These are phyloP conservation scores for Pelargonium hybrid DNA, from an alignment of 441 rosid species.

Conservation along the genomic window DNA sequence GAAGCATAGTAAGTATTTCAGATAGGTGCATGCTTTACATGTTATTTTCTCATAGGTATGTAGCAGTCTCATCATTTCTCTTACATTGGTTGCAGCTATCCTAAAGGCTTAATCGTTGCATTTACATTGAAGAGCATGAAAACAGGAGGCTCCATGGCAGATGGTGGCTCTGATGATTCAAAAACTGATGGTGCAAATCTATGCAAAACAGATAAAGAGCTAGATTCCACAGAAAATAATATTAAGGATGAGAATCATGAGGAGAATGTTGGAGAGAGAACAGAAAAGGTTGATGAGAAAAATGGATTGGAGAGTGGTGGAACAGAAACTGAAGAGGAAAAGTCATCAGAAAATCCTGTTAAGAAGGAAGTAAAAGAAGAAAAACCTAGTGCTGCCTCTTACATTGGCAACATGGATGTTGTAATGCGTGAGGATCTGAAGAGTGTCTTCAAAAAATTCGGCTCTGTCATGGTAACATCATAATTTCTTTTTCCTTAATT, in stretches of 20 bases:
- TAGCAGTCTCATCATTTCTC: conserved; percentile 14
- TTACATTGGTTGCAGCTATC: conserved; percentile 39
- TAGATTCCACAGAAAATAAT: conserved; percentile 21
- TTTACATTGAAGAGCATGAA: conserved; percentile 48
- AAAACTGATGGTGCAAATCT: conserved; percentile 18
- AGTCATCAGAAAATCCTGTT: conserved; percentile 24
- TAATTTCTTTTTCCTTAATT: not conserved
- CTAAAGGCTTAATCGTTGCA: conserved; percentile 78
- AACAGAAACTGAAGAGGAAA: conserved; percentile 23
- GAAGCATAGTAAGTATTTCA: conserved; percentile 27
- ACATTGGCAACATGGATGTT: conserved; percentile 48
- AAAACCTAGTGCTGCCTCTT: conserved; percentile 34
- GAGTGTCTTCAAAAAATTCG: conserved; percentile 53
- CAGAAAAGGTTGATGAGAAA: conserved; percentile 28
- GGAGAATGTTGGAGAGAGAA: conserved; percentile 15
- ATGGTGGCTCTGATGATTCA: conserved; percentile 29
- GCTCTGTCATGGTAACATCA: conserved; percentile 61
- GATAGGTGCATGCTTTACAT: not conserved
- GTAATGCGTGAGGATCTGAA: conserved; percentile 87
- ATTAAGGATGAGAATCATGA: conserved; percentile 23
- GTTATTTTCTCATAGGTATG: not conserved
- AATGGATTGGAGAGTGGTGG: conserved; percentile 26
- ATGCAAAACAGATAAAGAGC: conserved; percentile 22
- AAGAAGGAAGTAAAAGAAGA: conserved; percentile 33
- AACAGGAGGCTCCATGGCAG: conserved; percentile 32